Evolutionary conservation across 495 filamentous ascomycete species (phyloP).

Genomic region (Neurospora sp.): DNA sequence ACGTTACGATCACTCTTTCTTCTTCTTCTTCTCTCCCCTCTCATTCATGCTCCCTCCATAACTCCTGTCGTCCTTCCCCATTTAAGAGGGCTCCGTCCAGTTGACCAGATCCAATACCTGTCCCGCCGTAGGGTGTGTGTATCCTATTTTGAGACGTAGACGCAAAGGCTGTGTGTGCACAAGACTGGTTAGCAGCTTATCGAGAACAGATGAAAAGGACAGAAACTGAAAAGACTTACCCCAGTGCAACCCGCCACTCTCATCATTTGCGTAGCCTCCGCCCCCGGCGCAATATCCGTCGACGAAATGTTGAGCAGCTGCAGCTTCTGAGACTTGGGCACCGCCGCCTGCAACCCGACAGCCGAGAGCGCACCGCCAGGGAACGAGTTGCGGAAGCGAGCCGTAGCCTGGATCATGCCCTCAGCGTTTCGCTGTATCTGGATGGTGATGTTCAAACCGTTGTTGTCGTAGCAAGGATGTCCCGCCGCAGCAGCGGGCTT

Average conservation of each 20-base stretch:
- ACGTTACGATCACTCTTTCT: neutral
- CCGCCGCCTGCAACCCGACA: slow-evolving; percentile 82
- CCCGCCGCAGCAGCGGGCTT: slow-evolving; percentile 32
- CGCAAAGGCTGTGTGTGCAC: slow-evolving; percentile 45
- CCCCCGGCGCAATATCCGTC: slow-evolving; percentile 60
- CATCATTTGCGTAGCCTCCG: slow-evolving; percentile 83
- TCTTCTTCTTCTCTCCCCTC: neutral
- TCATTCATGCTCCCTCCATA: slow-evolving; percentile 15
- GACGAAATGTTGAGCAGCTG: slow-evolving; percentile 81
- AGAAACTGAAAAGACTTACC: slow-evolving; percentile 47
- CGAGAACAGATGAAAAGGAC: slow-evolving; percentile 2
- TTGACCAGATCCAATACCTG: slow-evolving; percentile 86
- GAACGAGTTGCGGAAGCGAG: slow-evolving; percentile 71
- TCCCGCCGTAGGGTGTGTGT: slow-evolving; percentile 55
- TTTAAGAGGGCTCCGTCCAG: slow-evolving; percentile 68
- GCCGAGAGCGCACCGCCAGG: slow-evolving; percentile 47
- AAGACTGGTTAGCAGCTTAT: slow-evolving; percentile 16
- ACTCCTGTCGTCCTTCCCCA: neutral
- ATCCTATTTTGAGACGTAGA: slow-evolving; percentile 76
- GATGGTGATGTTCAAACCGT: slow-evolving; percentile 69
- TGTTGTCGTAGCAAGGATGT: slow-evolving; percentile 73
- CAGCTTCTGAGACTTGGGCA: slow-evolving; percentile 89
- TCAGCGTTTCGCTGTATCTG: slow-evolving; percentile 70
- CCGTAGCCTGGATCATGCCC: slow-evolving; percentile 62
- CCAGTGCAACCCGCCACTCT: slow-evolving; percentile 72